phyloP scores from a whole-genome alignment of 2,329 filamentous ascomycete genomes.

The Pseudogymnoascus sp. region DNA sequence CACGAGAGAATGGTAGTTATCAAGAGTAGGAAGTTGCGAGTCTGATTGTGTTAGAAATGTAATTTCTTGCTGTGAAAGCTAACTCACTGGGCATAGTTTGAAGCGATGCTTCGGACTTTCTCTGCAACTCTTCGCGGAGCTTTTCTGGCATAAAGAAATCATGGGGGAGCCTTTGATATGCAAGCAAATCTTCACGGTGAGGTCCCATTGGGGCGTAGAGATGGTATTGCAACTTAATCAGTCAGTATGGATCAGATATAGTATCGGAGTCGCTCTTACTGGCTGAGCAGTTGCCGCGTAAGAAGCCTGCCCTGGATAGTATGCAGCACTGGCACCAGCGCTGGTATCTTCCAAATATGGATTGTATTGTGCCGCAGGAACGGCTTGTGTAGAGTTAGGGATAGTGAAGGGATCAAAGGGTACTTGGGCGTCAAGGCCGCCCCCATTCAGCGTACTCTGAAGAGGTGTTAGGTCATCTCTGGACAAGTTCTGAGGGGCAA shows the following conservation, averaged over 20 bases:
- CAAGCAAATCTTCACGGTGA: slow-evolving; percentile 70
- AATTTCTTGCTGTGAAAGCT: neutral
- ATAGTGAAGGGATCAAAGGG: slow-evolving; percentile 60
- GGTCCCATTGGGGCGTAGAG: slow-evolving; percentile 82
- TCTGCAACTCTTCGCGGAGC: slow-evolving; percentile 78
- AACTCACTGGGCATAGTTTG: slow-evolving; percentile 71
- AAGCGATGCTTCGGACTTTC: slow-evolving; percentile 75
- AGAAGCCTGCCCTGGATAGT: slow-evolving; percentile 52
- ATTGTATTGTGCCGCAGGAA: slow-evolving; percentile 50
- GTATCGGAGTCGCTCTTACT: slow-evolving; percentile 33
- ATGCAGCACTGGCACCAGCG: slow-evolving; percentile 47
- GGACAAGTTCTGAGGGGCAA: neutral
- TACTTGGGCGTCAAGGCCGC: slow-evolving; percentile 40
- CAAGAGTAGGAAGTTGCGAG: slow-evolving; percentile 67
- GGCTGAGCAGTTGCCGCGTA: slow-evolving; percentile 51
- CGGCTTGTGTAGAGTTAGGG: slow-evolving; percentile 43
- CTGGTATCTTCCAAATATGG: slow-evolving; percentile 71
- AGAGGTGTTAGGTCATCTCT: neutral
- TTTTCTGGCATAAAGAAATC: slow-evolving; percentile 90
- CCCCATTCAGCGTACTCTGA: slow-evolving; percentile 40
- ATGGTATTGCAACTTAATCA: slow-evolving; percentile 71
- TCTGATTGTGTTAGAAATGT: slow-evolving; percentile 32
- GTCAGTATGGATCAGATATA: slow-evolving; percentile 17
- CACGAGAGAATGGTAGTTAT: slow-evolving; percentile 87
- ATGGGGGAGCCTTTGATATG: slow-evolving; percentile 78